Evolutionary conservation across 192 early-diverging fungal species (phyloP), one percentile per base, ranked within the genome.

Genomic region (Backusella luteola): DNA sequence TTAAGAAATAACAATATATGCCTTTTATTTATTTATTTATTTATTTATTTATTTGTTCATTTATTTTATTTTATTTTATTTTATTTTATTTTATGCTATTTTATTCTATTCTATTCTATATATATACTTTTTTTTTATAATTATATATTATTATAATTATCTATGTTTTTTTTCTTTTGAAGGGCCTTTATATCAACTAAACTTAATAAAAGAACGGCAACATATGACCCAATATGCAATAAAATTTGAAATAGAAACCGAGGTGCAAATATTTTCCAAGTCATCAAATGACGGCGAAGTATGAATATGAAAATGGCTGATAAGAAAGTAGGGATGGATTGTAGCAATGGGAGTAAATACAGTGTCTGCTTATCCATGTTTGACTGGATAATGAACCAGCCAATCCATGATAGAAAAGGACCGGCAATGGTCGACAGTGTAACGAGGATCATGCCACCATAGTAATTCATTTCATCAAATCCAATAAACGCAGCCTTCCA

Each of bases 211-310:
- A 66, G 46, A 34, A 39, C 69, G 34, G 66, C 70, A 44, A 70
- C 23, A 69, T 42, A 46, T 26, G 80, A 71, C 26, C 82, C 82
- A 34, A 73, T 26, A 23, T 73, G 44, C 15, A 84, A 59, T 15
- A 84, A 66, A n/a, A 63, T 49, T 41, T 84, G 82, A 29, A 94
- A 80, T 83, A 98, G 88, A 74, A 94, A 96, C 75, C 96, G 86
- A 1, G 97, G 96, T 11, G 94, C 95, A 93, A 96, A 98, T 9
- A 97, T 88, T 73, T 95, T 95, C 97, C 96, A 98, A n/a, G 96
- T 94, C 97, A 97, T 97, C 74, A 97, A 86, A 81, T 98, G 96
- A 1, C 97, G 85, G 56, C 94, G 81, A 29, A 84, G 66, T 5
- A 84, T 67, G 9, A 77, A 32, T 23, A 84, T 76, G 73, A 84